Evolutionary conservation across 352 stramenopile genomes (phyloP).

Genomic region (Globisporangium irregulare): DNA sequence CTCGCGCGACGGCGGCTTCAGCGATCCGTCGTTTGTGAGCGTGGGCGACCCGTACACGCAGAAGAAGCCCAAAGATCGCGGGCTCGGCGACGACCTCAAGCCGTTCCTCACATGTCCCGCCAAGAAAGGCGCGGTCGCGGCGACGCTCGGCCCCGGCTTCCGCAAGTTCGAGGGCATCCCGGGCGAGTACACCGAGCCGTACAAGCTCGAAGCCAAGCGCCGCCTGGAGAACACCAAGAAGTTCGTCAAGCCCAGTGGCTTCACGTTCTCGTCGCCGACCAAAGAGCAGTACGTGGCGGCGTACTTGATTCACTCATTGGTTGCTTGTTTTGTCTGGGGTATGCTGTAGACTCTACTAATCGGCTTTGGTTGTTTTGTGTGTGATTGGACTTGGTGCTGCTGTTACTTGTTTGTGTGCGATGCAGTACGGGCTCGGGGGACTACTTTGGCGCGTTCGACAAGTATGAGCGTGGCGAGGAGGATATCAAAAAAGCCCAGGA

Average conservation of each 20-base stretch:
- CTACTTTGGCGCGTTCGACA: slow-evolving; percentile 69
- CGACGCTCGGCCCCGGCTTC: slow-evolving; percentile 59
- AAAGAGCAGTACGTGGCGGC: slow-evolving; percentile 48
- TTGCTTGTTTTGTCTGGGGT: too few species aligned
- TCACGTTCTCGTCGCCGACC: slow-evolving; percentile 54
- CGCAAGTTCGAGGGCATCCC: slow-evolving; percentile 61
- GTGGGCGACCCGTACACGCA: slow-evolving; percentile 61
- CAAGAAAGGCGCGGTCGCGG: slow-evolving; percentile 57
- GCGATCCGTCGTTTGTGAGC: slow-evolving; percentile 60
- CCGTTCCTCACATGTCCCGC: slow-evolving; percentile 70
- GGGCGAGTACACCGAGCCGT: slow-evolving; percentile 62
- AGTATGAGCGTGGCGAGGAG: slow-evolving; percentile 62
- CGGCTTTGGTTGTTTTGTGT: neutral
- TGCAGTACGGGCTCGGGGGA: slow-evolving; percentile 56
- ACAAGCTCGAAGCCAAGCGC: slow-evolving; percentile 65
- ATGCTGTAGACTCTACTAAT: neutral
- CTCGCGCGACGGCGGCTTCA: slow-evolving; percentile 73
- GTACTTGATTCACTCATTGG: neutral
- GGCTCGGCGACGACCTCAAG: slow-evolving; percentile 54
- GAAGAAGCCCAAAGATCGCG: slow-evolving; percentile 45
- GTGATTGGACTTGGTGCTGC: neutral
- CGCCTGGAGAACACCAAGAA: slow-evolving; percentile 71
- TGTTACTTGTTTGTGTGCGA: neutral
- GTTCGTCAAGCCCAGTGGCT: slow-evolving; percentile 69
- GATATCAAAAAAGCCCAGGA: slow-evolving; percentile 48